These are phyloP conservation scores for Stromatinia cepivora DNA, from an alignment of 2,329 filamentous ascomycete genomes.

Conservation along the genomic window DNA sequence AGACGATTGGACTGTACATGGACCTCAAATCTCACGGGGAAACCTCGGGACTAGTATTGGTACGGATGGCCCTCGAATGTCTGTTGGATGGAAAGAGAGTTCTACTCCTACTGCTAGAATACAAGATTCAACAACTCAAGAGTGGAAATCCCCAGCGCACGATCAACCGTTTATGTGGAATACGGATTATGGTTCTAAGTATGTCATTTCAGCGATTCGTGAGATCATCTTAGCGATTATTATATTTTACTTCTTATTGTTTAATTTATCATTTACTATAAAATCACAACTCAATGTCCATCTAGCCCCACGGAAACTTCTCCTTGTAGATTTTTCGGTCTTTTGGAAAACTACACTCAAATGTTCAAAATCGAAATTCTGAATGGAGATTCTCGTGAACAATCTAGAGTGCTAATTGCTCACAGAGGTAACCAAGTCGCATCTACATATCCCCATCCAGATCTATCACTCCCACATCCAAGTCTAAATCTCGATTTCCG, in stretches of 20 bases:
- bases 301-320: too few relatives aligned
- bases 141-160: neutral
- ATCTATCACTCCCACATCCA: slow-evolving; percentile 44
- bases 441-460: slow-evolving; percentile 23
- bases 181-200: neutral
- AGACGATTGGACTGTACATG: neutral
- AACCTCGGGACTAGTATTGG: neutral
- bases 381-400: neutral
- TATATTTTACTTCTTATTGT: neutral
- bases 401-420: neutral
- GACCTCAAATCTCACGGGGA: neutral
- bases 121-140: neutral
- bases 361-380: neutral
- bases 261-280: neutral
- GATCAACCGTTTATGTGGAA: slow-evolving; percentile 6
- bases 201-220: neutral
- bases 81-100: slow-evolving; percentile 1
- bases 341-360: neutral
- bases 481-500: slow-evolving; percentile 52
- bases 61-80: slow-evolving; percentile 12
- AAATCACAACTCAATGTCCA: neutral
- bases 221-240: neutral
- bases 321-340: neutral
- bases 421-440: neutral
- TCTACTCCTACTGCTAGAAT: neutral